Evolutionary conservation across 2,329 filamentous ascomycete genomes (phyloP).

Genomic region (Chaetomium globosum): DNA sequence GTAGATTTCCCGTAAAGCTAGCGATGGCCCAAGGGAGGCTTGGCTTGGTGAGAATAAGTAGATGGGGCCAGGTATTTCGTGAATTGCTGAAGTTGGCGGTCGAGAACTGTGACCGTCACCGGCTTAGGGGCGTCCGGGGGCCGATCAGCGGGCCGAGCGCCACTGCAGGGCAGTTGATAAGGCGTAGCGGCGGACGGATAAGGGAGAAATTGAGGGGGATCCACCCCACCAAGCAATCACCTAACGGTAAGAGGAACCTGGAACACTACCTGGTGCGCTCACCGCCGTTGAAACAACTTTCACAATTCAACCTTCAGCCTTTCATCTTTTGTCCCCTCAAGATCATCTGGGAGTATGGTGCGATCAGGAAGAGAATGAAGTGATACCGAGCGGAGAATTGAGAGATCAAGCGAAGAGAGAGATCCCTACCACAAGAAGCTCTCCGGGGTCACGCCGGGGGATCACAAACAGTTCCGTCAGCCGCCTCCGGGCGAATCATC

Average conservation of each 20-base stretch:
- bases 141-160: constrained; percentile 21
- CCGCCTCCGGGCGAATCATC: constrained; percentile 27
- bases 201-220: constrained; percentile 14
- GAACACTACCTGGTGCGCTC: neutral
- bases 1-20: neutral
- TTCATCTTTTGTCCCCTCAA: neutral
- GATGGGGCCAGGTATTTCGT: neutral
- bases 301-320: neutral
- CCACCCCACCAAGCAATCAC: constrained; percentile 7
- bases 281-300: constrained; percentile 5
- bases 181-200: constrained; percentile 13
- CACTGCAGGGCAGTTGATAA: constrained; percentile 16
- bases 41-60: neutral
- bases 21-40: neutral
- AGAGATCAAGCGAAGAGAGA: neutral
- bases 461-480: neutral
- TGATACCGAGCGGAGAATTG: neutral
- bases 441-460: neutral
- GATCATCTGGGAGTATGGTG: neutral
- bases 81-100: constrained; percentile 4
- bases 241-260: neutral
- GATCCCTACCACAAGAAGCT: neutral
- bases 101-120: constrained; percentile 1
- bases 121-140: constrained; percentile 13
- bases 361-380: neutral